Conservation (phyloP, 2,329 filamentous ascomycete species). For the Aphanocladium album region DNA sequence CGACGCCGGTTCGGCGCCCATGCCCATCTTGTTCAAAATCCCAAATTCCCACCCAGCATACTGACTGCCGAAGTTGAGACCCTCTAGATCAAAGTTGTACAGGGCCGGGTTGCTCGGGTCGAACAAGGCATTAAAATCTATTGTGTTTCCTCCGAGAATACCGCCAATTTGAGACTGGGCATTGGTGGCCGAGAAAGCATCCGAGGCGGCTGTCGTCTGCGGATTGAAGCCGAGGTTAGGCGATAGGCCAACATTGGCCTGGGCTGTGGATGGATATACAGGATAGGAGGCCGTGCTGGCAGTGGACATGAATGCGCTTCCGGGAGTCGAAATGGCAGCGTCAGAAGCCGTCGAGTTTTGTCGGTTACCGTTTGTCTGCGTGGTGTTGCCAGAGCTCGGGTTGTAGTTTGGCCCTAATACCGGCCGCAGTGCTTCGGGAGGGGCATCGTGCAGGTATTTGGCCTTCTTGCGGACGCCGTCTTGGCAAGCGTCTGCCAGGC, state of each 20-base stretch:
- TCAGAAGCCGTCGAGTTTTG: constrained; percentile 41
- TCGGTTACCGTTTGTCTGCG: constrained; percentile 41
- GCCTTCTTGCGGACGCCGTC: constrained; percentile 98
- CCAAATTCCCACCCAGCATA: constrained; percentile 95
- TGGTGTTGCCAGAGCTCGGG: constrained; percentile 42
- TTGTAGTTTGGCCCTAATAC: constrained; percentile 71
- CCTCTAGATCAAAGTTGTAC: constrained; percentile 94
- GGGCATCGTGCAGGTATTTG: constrained; percentile 96
- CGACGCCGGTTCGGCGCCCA: constrained; percentile 67
- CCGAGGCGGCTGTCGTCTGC: constrained; percentile 69
- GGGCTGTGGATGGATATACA: constrained; percentile 43
- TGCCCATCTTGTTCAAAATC: constrained; percentile 91
- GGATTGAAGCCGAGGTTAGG: constrained; percentile 53
- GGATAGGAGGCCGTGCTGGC: constrained; percentile 43
- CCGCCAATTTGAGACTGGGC: constrained; percentile 42
- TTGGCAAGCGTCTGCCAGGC: constrained; percentile 84
- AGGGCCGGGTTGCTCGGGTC: constrained; percentile 87
- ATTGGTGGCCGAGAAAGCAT: constrained; percentile 58
- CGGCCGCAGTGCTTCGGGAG: constrained; percentile 82
- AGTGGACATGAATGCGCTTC: constrained; percentile 44
- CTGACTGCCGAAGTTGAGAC: constrained; percentile 83
- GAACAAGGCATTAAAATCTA: constrained; percentile 62
- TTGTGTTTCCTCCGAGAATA: constrained; percentile 45
- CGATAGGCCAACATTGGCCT: constrained; percentile 41
- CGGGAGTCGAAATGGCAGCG: constrained; percentile 35